Percentiles rank a stretch among this genome's conserved stretches.
phyloP scores from a whole-genome alignment of 1,139 yeast species.

The Yamadazyma atlantica region DNA sequence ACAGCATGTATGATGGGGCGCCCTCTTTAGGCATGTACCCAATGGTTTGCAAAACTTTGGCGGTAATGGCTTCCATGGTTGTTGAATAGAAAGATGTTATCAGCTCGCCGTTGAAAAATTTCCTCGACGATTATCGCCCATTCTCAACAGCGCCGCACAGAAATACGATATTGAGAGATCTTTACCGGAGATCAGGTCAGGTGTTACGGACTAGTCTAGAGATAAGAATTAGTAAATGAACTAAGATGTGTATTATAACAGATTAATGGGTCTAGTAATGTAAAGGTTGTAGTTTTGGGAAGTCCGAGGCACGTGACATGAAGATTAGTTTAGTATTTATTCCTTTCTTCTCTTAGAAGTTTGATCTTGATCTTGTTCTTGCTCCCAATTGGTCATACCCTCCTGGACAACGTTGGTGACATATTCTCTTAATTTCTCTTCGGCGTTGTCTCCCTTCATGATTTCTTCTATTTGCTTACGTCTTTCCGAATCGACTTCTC shows the following conservation, averaged over 20 bases:
- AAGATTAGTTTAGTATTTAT: not conserved
- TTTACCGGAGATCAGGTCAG: no score
- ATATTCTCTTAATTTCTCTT: slow-evolving; percentile 70
- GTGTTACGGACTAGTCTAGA: no score
- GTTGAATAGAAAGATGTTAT: not conserved
- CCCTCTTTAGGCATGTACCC: slow-evolving; percentile 1
- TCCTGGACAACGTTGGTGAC: slow-evolving; percentile 64
- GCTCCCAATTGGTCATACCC: slow-evolving; percentile 35
- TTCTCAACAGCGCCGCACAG: not conserved
- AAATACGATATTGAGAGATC: slow-evolving; percentile 1
- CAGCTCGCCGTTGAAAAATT: slow-evolving; percentile 1
- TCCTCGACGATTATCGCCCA: slow-evolving; percentile 2
- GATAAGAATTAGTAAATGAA: not conserved
- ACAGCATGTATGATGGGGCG: slow-evolving; percentile 7
- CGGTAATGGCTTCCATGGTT: not conserved
- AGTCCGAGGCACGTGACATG: not conserved
- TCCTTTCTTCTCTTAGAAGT: slow-evolving; percentile 23
- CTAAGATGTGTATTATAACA: not conserved
- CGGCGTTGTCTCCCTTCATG: slow-evolving; percentile 73
- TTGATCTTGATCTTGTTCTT: slow-evolving; percentile 17
- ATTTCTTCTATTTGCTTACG: slow-evolving; percentile 68
- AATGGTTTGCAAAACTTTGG: not conserved
- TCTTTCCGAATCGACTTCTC: slow-evolving; percentile 45
- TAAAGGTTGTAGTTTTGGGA: not conserved
- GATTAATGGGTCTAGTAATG: not conserved